A percentile compares a stretch with the other conserved stretches of the same genome.
phyloP scores from a whole-genome alignment of 768 basidiomycete genomes.

The Fistulinella prunicolor region DNA sequence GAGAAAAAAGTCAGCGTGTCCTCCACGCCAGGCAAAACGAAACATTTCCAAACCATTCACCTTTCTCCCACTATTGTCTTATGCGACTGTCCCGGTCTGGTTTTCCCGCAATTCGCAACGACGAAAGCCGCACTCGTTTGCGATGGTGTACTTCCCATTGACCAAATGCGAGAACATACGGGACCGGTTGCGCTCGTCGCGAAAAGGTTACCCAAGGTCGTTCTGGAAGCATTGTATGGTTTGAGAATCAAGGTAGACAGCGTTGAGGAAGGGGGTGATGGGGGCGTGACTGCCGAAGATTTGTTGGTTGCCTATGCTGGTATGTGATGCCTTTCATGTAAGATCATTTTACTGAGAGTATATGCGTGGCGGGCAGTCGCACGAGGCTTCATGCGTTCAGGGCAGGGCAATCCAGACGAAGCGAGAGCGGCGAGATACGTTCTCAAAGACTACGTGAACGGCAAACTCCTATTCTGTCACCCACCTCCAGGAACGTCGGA shows the following conservation, averaged over 20 bases:
- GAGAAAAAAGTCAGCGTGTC: constrained; percentile 99
- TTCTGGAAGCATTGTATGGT: constrained; percentile 91
- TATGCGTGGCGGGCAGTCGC: constrained; percentile 57
- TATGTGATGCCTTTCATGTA: constrained; percentile 42
- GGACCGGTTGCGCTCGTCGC: constrained; percentile 79
- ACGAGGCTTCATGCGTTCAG: constrained; percentile 87
- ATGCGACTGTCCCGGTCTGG: constrained; percentile 97
- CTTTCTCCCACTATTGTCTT: constrained; percentile 84
- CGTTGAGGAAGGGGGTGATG: constrained; percentile 83
- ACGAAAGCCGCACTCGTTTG: constrained; percentile 95
- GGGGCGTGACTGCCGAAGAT: constrained; percentile 69
- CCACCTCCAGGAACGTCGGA: constrained; percentile 73
- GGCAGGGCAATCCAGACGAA: constrained; percentile 97
- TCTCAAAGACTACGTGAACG: constrained; percentile 96
- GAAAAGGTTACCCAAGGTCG: constrained; percentile 72
- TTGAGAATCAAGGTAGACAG: constrained; percentile 62
- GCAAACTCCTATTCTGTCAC: constrained; percentile 86
- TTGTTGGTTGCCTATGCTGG: constrained; percentile 89
- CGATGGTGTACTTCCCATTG: constrained; percentile 95
- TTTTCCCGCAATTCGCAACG: constrained; percentile 97
- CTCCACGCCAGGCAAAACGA: constrained; percentile 96
- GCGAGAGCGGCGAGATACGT: constrained; percentile 89
- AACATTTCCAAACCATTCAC: constrained; percentile 98
- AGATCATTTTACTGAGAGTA: constrained; percentile 13
- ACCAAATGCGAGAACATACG: constrained; percentile 92